These are phyloP conservation scores for Camellia granthamiana DNA, from an alignment of 148 eudicot genomes.

Conservation along the genomic window DNA sequence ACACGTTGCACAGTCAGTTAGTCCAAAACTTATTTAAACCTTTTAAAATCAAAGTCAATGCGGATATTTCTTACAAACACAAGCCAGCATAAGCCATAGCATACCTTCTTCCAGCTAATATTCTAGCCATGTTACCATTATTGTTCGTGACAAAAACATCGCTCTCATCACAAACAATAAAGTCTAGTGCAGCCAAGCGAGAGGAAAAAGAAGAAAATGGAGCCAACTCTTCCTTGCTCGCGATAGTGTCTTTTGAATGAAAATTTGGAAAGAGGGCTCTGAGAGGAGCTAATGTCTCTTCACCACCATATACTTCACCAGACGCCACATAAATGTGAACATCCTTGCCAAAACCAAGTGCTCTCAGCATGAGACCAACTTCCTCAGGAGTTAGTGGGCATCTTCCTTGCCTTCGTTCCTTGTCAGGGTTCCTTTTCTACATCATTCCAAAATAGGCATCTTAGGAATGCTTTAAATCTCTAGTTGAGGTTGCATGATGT, in stretches of 20 bases:
- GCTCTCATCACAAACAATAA: conserved; percentile 77
- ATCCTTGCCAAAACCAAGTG: conserved; percentile 63
- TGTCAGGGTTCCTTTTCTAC: conserved; percentile 73
- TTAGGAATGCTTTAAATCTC: conserved; percentile 5
- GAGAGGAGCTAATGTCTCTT: conserved; percentile 75
- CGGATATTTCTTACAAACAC: not conserved
- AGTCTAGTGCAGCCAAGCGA: conserved; percentile 90
- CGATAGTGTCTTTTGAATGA: conserved; percentile 64
- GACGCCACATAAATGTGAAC: conserved; percentile 84
- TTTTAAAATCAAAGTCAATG: not conserved
- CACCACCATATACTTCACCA: conserved; percentile 81
- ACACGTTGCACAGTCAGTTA: not conserved
- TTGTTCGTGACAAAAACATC: conserved; percentile 86
- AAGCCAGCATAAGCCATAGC: not conserved
- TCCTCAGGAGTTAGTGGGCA: conserved; percentile 88
- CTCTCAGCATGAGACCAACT: conserved; percentile 88
- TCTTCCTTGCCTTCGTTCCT: conserved; percentile 78
- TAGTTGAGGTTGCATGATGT: not conserved
- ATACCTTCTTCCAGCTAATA: conserved; percentile 90
- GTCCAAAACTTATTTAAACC: not conserved
- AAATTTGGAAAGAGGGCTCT: conserved; percentile 75
- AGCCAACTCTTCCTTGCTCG: conserved; percentile 64
- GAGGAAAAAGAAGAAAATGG: conserved; percentile 69
- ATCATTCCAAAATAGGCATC: conserved; percentile 9
- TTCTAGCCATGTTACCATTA: conserved; percentile 92